Base-by-base conservation (phyloP, 495 filamentous ascomycete species). In the Trichoderma virens region DNA sequence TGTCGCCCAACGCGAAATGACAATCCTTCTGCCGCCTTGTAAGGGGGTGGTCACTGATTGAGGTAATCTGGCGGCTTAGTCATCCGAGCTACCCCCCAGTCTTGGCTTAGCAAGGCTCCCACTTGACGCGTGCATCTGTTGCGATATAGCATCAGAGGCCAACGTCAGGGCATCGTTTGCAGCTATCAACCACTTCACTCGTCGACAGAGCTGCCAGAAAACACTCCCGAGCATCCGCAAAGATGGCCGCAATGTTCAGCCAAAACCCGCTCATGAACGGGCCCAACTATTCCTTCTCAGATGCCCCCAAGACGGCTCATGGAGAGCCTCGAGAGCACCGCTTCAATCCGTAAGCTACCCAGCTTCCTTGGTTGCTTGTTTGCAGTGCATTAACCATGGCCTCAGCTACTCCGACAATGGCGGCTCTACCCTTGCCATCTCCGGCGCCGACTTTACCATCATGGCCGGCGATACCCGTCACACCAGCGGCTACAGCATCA, bases 401-500 rank as follows among this genome's bases (percentile, higher is more conserved):
- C 75, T n/a, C 72, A 95, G 90, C 67, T 98, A 98, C 72, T 92
- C 94, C 68, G 94, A 98, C 79, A 98, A 98, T 72, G 94, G 94
- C 67, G 94, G 94, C 69, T 95, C 91, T 61, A 97, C 94, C 32
- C 85, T 98, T 65, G 94, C 94, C 71, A 98, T 98, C 75, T 86
- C 90, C 38, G 94, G 94, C 69, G 86, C 87, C 72, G 89, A 94
- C 78, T 98, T 98, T 81, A 82, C 92, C 64, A 93, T 98, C 76
- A 83, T 98, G 72, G 94, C 94, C 54, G 94, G 94, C 75, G 94
- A 98, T 78, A 98, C 94, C 64, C 90, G 94, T 68, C 88, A 90
- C 64, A 96, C 93, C 54, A 86, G 88, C 45, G 94, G 94, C 73
- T 98, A 98, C 86, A 98, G 89, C 82, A 98, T 98, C 85, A 96